phyloP scores from a whole-genome alignment of 2,329 filamentous ascomycete species.

The Hortaea werneckii region DNA sequence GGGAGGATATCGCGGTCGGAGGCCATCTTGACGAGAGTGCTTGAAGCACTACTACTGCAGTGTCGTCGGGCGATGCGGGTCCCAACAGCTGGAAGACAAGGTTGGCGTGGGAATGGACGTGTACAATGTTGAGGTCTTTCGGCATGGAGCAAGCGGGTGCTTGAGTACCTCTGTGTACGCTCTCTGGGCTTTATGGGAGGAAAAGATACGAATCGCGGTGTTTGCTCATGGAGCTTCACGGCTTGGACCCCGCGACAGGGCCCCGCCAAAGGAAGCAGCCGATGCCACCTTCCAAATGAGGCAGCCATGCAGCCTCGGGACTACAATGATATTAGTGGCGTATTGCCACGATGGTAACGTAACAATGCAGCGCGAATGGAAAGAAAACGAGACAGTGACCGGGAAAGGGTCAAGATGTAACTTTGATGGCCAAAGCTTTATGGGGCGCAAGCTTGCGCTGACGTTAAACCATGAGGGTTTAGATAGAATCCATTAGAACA shows the following conservation, averaged over 20 bases:
- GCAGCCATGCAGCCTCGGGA: neutral
- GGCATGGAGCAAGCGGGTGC: too few species aligned
- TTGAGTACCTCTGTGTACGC: too few species aligned
- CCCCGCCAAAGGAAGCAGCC: neutral
- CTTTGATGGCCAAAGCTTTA: too few species aligned
- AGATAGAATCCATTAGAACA: too few species aligned
- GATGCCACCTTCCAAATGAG: neutral
- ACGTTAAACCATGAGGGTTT: too few species aligned
- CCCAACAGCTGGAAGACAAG: neutral
- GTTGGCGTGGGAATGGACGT: neutral
- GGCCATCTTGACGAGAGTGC: conserved; percentile 31
- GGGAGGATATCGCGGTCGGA: conserved; percentile 38
- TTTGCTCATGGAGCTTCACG: neutral
- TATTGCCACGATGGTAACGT: too few species aligned
- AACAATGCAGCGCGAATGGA: too few species aligned
- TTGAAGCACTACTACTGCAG: conserved; percentile 24
- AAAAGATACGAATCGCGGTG: neutral
- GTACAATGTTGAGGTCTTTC: neutral
- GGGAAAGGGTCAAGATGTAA: too few species aligned
- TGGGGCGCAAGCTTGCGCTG: too few species aligned
- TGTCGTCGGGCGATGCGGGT: conserved; percentile 4
- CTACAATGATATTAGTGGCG: too few species aligned
- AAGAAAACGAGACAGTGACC: too few species aligned
- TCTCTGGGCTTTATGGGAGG: neutral
- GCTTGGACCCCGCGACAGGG: neutral